A percentile compares a stretch with the other conserved stretches of the same genome.
Evolutionary conservation across 805 yeast genomes (phyloP).

Genomic region (Cyberlindnera veronae): DNA sequence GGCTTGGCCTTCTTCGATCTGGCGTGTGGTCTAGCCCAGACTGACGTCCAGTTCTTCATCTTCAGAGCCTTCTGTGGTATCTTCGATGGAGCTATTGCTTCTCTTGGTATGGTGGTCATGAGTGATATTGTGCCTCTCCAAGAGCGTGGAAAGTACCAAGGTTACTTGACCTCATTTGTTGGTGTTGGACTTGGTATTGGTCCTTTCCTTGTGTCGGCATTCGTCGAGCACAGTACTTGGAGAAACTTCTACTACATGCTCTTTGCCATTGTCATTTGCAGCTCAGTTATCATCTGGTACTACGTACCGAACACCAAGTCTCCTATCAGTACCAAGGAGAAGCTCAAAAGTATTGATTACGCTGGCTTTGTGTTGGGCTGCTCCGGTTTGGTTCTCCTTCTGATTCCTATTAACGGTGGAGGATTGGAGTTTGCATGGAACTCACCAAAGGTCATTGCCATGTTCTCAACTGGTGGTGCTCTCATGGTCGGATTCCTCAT

Average conservation of each 20-base stretch:
- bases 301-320: slow-evolving; percentile 37
- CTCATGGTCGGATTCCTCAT: slow-evolving; percentile 41
- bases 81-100: slow-evolving; percentile 51
- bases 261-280: slow-evolving; percentile 41
- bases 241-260: slow-evolving; percentile 39
- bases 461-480: slow-evolving; percentile 41
- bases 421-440: slow-evolving; percentile 58
- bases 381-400: slow-evolving; percentile 44
- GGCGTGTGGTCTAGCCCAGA: slow-evolving; percentile 49
- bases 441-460: slow-evolving; percentile 37
- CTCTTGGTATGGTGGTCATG: slow-evolving; percentile 48
- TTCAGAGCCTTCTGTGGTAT: slow-evolving; percentile 57
- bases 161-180: slow-evolving; percentile 47
- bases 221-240: slow-evolving; percentile 36
- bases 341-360: slow-evolving; percentile 51
- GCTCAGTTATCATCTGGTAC: slow-evolving; percentile 41
- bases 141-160: slow-evolving; percentile 56
- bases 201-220: slow-evolving; percentile 43
- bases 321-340: slow-evolving; percentile 34
- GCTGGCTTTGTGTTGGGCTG: slow-evolving; percentile 48
- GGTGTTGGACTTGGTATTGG: slow-evolving; percentile 48
- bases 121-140: slow-evolving; percentile 52
- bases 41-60: slow-evolving; percentile 46
- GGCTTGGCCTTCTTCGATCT: slow-evolving; percentile 43
- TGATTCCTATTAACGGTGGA: slow-evolving; percentile 58